Base-by-base conservation (phyloP, 306 rosid genomes). In the Dalbergia cultrata region DNA sequence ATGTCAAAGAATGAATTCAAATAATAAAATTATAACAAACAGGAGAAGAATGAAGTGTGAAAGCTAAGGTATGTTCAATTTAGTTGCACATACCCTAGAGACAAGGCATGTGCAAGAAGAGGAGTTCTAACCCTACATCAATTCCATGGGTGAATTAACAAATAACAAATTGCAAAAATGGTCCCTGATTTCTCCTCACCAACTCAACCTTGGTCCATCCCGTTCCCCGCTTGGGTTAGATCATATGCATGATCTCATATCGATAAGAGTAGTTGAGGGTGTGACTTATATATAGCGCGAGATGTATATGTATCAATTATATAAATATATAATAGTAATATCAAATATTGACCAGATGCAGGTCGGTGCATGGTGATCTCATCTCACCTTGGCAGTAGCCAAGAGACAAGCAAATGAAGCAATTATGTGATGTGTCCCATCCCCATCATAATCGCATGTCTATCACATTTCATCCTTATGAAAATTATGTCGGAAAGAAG, bases 101-200 rank as follows among this genome's bases (percentile, higher is more conserved):
- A 83, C 90, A 87, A 80, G 62, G 72, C 92, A 89, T 85, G 87
- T 91, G 91, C 81, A 49, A 66, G 49, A 12, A 39, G 26, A 59
- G 45, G 13, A 75, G 59, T 71, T 52, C 70, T 26, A 78, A 45
- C 67, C 66, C 69, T 14, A 52, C 74, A 76, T 61, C 41, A 63
- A 72, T 63, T 68, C 54, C 63, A 49, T 21, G n/a, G 60, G 73
- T 34, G 10, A 54, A 54, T 7, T 53, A 53, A n/a, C 50, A 45
- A 50, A 4, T 26, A 57, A 72, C 26, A 84, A 68, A 72, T 64
- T 6, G 9, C 21, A 44, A 58, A 44, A 16, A 3, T 54, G 64
- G 72, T 53, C n/a, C 76, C 52, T 17, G 0, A 13, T 72, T 83
- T 58, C 71, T 83, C 70, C 69, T 77, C 74, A 75, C 74, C 44